Base-by-base conservation (phyloP, 23 red algal genomes). In the Pyropia yezoensis region DNA sequence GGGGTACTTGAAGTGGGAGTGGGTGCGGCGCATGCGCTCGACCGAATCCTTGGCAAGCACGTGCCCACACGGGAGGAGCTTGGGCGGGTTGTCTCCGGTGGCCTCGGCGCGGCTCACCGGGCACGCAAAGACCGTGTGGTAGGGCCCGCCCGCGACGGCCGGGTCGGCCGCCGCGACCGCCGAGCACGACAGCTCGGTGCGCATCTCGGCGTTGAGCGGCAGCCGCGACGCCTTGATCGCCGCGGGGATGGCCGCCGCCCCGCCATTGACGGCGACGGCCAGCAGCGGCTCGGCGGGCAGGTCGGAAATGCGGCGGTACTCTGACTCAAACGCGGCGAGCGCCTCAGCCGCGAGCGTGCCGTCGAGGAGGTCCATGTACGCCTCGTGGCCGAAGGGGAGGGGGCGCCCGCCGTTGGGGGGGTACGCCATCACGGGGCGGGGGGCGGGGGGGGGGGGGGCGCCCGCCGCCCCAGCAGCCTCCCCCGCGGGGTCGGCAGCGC, bases 1-100 rank as follows among this genome's bases (percentile, higher is more conserved):
- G 18, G 77, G 77, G 60, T 65, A 81, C 65, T 81, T 81, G 65
- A 81, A 81, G 50, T 63, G 61, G 18, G 77, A 53, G 58, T 55
- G 45, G 1, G 54, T 63, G 33, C 77, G 63, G 34, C 63, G 77
- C 17, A 81, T 21, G 13, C 69, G 66, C 27, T 56, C 58, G 34
- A 81, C 61, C 34, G 64, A 61, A 2, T 62, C 50, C 59, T 81
- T 69, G 45, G 63, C 69, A 7, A 81, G 51, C 2, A 70, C 77
- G 34, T 81, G 77, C 18, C 77, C 77, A 51, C 77, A 81, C 33
- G 65, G 65, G 7, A 81, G 50, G 45, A 81, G 47, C 30, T 56
- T 69, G 12, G 77, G 77, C 9, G 77, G 77, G 50, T 81, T 81
- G 16, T 60, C 49, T 7, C 1, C 1, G 24, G 63, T 68, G 7